Evolutionary conservation across 2,329 filamentous ascomycete species (phyloP), one percentile per base, ranked within the genome.

Genomic region (Hortaea werneckii): DNA sequence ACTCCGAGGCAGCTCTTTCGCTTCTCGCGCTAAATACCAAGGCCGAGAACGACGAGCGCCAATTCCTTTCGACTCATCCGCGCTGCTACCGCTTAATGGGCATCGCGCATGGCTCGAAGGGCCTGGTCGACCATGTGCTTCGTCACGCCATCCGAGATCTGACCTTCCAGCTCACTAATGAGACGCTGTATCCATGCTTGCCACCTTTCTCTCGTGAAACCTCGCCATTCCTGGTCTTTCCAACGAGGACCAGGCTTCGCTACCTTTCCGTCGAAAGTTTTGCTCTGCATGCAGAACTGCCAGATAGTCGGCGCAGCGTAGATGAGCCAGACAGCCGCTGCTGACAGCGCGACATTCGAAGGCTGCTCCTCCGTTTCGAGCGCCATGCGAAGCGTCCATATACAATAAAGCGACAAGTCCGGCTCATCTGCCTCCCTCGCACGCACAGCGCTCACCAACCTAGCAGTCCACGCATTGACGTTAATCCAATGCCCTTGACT

Each of bases 271-370:
- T 38, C 56, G 37, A 60, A 63, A 5, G 50, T 49, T 43, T 57
- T 60, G 11, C 51, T 46, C 6, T 56, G 34, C 29, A 47, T 42
- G 12, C 48, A 57, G 20, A 58, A 50, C 26, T 45, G 49, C 20
- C 45, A 46, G 10, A 63, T 41, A 1, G 54, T 49, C 2, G 54
- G 43, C 1, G 57, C 56, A 29, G 58, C 60, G 41, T 56, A 57
- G 7, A 56, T 53, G 13, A 61, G 53, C 59, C 60, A 62, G 3
- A 58, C 53, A 5, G 57, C 53, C 3, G 59, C 58, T 2, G 60
- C 54, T n/a, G 50, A 49, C 5, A 58, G n/a, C 8, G 56, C 50
- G 5, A 52, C 47, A 29, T 59, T 51, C 7, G 48, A 43, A 13
- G 44, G 41, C n/a, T 46, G 34, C 27, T 51, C 44, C 26, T 44